Evolutionary conservation across 768 basidiomycete species (phyloP), one percentile per base, ranked within the genome.

Genomic region (Vararia minispora): DNA sequence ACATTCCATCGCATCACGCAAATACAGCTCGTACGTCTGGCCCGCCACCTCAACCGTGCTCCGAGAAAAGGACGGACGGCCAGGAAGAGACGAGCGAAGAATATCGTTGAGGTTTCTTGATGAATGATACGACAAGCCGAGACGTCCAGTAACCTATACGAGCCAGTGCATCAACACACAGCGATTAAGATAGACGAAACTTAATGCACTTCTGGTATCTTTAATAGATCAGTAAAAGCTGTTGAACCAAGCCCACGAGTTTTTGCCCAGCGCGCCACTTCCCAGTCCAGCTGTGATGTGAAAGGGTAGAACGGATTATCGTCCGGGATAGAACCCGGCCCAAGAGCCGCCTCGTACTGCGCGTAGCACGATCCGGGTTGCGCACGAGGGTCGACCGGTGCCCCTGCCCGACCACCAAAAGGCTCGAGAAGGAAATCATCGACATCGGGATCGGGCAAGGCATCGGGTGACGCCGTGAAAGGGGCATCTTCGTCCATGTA

Each of bases 261-360:
- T 33, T 50, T 50, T 13, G 46, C 49, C 49, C 49, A 50, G 4
- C 37, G 31, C 3, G 49, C 46, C 2, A 48, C 17, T 17, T 48
- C 39, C 43, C 46, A 50, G 21, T 50, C 46, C n/a, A 44, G 6
- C 20, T 35, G 3, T 8, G 17, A 24, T 4, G 5, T n/a, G 26
- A 50, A 50, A 3, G 49, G 49, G 10, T 34, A 34, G 28, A 41
- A 49, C 2, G 31, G 30, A 17, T 43, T 47, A 6, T 7, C 9
- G n/a, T n/a, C 9, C 4, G 26, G 14, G n/a, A 24, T 14, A 13
- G 23, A n/a, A n/a, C n/a, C n/a, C n/a, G n/a, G n/a, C n/a, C n/a
- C n/a, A n/a, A n/a, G n/a, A n/a, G n/a, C n/a, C n/a, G n/a, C n/a
- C n/a, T n/a, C n/a, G n/a, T n/a, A n/a, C n/a, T n/a, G n/a, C n/a